Evolutionary conservation across 2,329 filamentous ascomycete species (phyloP).

Genomic region (Paecilomyces variotii): DNA sequence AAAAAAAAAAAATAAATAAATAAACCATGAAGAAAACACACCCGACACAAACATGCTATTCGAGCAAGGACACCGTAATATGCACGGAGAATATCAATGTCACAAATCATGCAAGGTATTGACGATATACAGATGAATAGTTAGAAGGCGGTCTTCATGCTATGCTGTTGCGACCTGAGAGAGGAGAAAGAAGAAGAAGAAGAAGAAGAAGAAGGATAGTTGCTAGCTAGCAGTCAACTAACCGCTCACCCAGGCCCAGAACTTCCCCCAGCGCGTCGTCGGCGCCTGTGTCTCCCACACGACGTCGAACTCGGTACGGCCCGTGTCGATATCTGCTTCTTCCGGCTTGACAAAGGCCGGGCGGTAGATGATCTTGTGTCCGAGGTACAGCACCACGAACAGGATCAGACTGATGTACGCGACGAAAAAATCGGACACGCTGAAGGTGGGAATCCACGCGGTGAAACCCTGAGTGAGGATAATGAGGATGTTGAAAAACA

Average conservation of each 20-base stretch:
- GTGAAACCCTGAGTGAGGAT: conserved; percentile 63
- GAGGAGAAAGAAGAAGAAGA: no score
- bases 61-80: background rate
- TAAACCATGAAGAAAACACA: background rate
- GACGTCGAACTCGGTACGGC: conserved; percentile 26
- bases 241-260: conserved; percentile 15
- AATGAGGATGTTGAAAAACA: conserved; percentile 58
- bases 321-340: conserved; percentile 38
- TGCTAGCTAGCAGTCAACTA: background rate
- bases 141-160: background rate
- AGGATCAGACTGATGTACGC: conserved; percentile 58
- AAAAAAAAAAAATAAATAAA: no score
- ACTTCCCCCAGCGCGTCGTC: conserved; percentile 21
- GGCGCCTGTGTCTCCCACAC: conserved; percentile 26
- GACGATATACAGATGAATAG: background rate
- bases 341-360: conserved; percentile 27
- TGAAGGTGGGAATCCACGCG: conserved; percentile 55
- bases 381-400: conserved; percentile 52
- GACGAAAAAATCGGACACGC: conserved; percentile 53
- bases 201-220: no score
- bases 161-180: no score
- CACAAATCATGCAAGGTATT: background rate
- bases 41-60: background rate
- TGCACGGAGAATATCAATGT: background rate
- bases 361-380: conserved; percentile 47